A percentile compares a stretch with the other conserved stretches of the same genome.
Conservation (phyloP, 768 basidiomycete species). For the Psilocybe sp. region DNA sequence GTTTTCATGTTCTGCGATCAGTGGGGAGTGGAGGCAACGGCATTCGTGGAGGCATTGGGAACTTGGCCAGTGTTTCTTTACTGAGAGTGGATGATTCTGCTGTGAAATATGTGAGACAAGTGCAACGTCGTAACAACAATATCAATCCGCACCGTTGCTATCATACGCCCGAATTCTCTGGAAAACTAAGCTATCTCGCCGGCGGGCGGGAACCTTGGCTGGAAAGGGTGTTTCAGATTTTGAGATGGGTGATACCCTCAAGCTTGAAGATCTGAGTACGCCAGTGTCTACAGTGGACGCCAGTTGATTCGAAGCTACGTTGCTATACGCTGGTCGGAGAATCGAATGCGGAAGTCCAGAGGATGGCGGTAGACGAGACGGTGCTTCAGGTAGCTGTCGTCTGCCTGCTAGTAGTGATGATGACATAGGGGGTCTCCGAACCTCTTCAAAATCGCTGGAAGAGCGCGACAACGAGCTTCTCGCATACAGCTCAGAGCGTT, state of each 20-base stretch:
- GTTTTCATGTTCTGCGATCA: constrained; percentile 5
- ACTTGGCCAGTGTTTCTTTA: constrained; percentile 30
- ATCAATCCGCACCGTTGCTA: constrained; percentile 14
- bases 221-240: constrained; percentile 2
- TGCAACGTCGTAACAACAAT: not conserved
- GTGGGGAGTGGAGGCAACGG: constrained; percentile 24
- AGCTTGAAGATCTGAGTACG: not conserved
- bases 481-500: too few species aligned
- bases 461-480: too few species aligned
- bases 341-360: too few species aligned
- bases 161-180: constrained; percentile 32
- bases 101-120: not conserved
- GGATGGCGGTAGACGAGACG: too few species aligned
- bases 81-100: constrained; percentile 9
- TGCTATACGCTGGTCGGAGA: too few species aligned
- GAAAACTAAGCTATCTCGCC: constrained; percentile 34
- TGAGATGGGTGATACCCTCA: not conserved
- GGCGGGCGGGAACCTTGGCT: constrained; percentile 10
- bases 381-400: too few species aligned
- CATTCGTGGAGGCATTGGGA: constrained; percentile 36
- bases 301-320: too few species aligned
- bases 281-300: too few species aligned
- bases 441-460: too few species aligned
- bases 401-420: not conserved
- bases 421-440: not conserved